Conservation (phyloP, 345 rosid species). For the Pugionium dolabratum region DNA sequence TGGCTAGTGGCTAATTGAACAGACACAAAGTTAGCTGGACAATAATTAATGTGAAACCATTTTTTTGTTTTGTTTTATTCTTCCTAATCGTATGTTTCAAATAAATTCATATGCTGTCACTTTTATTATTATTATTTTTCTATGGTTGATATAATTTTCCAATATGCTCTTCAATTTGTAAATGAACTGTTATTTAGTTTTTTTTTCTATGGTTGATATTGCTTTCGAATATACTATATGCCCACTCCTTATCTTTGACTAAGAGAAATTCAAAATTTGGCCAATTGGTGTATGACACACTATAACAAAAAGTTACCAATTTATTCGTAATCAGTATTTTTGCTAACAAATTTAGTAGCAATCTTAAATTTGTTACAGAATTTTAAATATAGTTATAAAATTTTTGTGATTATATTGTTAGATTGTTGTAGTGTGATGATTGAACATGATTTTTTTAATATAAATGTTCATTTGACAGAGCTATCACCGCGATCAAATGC, state of each 20-base stretch:
- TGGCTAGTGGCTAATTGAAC: constrained; percentile 37
- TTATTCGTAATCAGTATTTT: too few relatives aligned
- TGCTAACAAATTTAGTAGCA: too few relatives aligned
- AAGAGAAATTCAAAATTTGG: neutral
- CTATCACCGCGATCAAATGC: too few relatives aligned
- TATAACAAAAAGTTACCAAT: too few relatives aligned
- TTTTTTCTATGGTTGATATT: too few relatives aligned
- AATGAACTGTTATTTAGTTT: constrained; percentile 31
- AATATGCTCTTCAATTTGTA: constrained; percentile 27
- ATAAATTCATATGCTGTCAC: constrained; percentile 28
- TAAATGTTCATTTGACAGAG: too few relatives aligned
- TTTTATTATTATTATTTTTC: neutral
- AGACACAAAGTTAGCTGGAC: constrained; percentile 28
- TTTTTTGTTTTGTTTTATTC: constrained; percentile 11
- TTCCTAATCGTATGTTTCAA: constrained; percentile 25
- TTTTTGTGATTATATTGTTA: too few relatives aligned
- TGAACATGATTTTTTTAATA: too few relatives aligned
- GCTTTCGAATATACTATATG: constrained; percentile 28
- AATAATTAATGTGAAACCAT: constrained; percentile 25
- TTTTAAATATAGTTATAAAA: too few relatives aligned
- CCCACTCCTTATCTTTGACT: constrained; percentile 32
- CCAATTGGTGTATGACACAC: neutral
- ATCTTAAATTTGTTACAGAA: too few relatives aligned
- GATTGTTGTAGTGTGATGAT: too few relatives aligned
- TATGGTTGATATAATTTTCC: constrained; percentile 31